phyloP scores from a whole-genome alignment of 1,284 basidiomycete species.

The Cutaneotrichosporon arboriforme region DNA sequence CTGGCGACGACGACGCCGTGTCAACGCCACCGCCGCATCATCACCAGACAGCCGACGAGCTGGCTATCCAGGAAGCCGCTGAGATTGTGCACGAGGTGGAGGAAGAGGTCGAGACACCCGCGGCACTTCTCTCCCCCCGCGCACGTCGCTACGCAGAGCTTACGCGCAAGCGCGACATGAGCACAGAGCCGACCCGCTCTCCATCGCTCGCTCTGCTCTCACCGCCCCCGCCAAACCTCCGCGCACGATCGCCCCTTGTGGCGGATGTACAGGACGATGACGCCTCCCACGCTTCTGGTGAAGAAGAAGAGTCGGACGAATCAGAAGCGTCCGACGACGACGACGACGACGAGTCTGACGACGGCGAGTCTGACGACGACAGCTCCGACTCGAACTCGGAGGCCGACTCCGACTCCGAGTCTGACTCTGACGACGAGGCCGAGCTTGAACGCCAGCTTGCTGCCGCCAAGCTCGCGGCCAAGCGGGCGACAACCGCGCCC shows the following conservation, averaged over 20 bases:
- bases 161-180: slow-evolving; percentile 5
- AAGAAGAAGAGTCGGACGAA: neutral
- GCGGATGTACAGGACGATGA: neutral
- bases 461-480: slow-evolving; percentile 40
- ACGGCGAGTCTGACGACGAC: neutral
- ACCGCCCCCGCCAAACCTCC: too few relatives aligned
- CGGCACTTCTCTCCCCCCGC: slow-evolving; percentile 3
- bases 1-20: neutral
- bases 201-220: neutral
- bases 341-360: neutral
- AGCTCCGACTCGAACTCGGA: slow-evolving; percentile 8
- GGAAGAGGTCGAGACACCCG: slow-evolving; percentile 6
- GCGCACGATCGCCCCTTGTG: neutral
- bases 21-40: slow-evolving; percentile 12
- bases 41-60: slow-evolving; percentile 34
- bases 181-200: neutral
- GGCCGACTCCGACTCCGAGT: slow-evolving; percentile 6
- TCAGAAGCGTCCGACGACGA: neutral
- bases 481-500: neutral
- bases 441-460: slow-evolving; percentile 60
- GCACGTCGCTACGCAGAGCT: slow-evolving; percentile 11
- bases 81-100: slow-evolving; percentile 16
- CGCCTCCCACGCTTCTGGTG: neutral
- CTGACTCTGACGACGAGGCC: slow-evolving; percentile 45
- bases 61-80: slow-evolving; percentile 29